A percentile compares a stretch with the other conserved stretches of the same genome.
phyloP scores from a whole-genome alignment of 2,329 filamentous ascomycete genomes.

The Xylaria sp. region DNA sequence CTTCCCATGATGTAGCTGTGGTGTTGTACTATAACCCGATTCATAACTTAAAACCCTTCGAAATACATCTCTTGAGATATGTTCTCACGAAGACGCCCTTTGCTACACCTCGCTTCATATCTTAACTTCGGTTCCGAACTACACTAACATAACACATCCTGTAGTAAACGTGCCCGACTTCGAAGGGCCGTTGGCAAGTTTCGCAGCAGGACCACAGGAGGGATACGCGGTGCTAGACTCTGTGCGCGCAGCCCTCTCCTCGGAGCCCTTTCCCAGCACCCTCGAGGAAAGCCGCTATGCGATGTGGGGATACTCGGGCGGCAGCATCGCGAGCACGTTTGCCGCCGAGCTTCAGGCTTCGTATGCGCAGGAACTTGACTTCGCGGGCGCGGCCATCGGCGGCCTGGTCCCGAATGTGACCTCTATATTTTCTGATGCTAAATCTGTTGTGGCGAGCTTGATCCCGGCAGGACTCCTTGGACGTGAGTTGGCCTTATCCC shows the following conservation, averaged over 20 bases:
- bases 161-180: not conserved
- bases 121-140: not conserved
- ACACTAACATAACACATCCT: not conserved
- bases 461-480: not conserved
- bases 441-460: not conserved
- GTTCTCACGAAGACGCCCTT: not conserved
- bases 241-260: not conserved
- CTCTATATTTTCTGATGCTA: not conserved
- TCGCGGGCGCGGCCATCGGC: conserved; percentile 2
- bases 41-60: not conserved
- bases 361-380: not conserved
- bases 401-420: not conserved
- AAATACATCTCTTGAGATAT: not conserved
- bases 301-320: conserved; percentile 2
- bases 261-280: conserved; percentile 2
- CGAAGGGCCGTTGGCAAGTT: not conserved
- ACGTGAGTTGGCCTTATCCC: not conserved
- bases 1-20: not conserved
- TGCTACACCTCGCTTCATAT: not conserved
- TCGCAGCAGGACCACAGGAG: not conserved
- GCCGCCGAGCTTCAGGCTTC: not conserved
- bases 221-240: not conserved
- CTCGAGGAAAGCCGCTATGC: not conserved
- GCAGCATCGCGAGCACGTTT: not conserved
- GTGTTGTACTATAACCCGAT: not conserved